phyloP scores from a whole-genome alignment of 179 eudicot genomes.

The Spinacia oleracea region DNA sequence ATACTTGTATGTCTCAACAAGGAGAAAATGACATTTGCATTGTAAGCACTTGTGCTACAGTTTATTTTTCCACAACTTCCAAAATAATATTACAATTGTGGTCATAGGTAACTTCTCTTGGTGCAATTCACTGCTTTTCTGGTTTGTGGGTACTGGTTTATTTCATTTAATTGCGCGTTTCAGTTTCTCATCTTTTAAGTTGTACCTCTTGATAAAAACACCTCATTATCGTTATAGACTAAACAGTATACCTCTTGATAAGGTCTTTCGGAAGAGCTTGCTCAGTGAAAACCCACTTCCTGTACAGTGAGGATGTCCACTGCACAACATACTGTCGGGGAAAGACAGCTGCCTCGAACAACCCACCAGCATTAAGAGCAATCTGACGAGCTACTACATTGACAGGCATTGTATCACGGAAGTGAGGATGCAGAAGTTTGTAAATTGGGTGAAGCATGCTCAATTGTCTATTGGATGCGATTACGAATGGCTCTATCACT shows the following conservation, averaged over 20 bases:
- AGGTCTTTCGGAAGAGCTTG: slow-evolving; percentile 57
- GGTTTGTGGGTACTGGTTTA: neutral
- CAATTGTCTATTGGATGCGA: slow-evolving; percentile 50
- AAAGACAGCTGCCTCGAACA: slow-evolving; percentile 45
- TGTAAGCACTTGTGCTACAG: neutral
- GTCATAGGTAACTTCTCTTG: neutral
- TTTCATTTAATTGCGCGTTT: neutral
- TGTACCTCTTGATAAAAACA: neutral
- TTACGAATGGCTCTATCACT: slow-evolving; percentile 50
- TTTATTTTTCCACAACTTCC: neutral
- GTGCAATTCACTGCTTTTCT: neutral
- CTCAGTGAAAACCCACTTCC: slow-evolving; percentile 51
- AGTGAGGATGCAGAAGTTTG: slow-evolving; percentile 51
- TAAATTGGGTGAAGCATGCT: slow-evolving; percentile 56
- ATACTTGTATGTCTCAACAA: neutral
- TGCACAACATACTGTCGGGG: slow-evolving; percentile 40
- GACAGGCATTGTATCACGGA: slow-evolving; percentile 53
- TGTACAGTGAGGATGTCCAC: slow-evolving; percentile 41
- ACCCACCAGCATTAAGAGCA: slow-evolving; percentile 42
- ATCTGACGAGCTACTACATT: slow-evolving; percentile 47
- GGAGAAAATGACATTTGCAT: neutral
- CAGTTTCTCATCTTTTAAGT: neutral
- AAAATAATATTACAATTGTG: neutral
- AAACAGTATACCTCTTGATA: slow-evolving; percentile 43
- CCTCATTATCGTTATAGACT: neutral